Conservation (phyloP, 192 early-diverging fungal genomes). For the Entrophospora sp. region DNA sequence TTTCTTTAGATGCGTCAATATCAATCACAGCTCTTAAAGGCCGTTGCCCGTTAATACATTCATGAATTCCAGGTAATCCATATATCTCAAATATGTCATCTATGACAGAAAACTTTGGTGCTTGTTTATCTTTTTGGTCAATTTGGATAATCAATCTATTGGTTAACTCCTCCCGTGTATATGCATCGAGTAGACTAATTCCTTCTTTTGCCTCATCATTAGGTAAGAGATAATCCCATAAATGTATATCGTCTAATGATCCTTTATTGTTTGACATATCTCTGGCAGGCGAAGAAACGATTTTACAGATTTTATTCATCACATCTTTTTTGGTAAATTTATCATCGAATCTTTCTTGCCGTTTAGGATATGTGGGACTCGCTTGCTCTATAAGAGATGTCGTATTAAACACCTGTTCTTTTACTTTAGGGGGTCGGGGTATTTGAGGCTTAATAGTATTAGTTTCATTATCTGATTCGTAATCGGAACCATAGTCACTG, state of each 20-base stretch:
- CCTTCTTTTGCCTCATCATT: slow-evolving; percentile 13
- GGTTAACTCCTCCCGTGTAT: background rate
- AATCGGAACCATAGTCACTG: too few relatives aligned
- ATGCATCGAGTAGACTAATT: background rate
- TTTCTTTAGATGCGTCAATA: slow-evolving; percentile 11
- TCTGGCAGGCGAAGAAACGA: background rate
- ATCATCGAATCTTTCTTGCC: slow-evolving; percentile 1
- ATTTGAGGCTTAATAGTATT: background rate
- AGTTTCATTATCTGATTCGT: background rate
- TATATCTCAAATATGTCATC: slow-evolving; percentile 12
- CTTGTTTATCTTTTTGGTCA: background rate
- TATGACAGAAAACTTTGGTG: slow-evolving; percentile 2
- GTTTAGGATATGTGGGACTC: background rate
- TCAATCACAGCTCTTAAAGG: slow-evolving; percentile 10
- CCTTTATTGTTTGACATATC: slow-evolving; percentile 14
- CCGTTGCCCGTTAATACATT: slow-evolving; percentile 15
- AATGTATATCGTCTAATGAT: slow-evolving; percentile 12
- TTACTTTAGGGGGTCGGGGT: background rate
- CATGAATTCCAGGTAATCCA: background rate
- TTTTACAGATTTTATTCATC: background rate
- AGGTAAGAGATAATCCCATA: slow-evolving; percentile 8
- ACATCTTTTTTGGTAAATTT: background rate
- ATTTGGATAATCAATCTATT: slow-evolving; percentile 15
- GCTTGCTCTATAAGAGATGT: background rate
- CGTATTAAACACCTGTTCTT: background rate